Evolutionary conservation across 2,329 filamentous ascomycete species (phyloP), one percentile per base, ranked within the genome.

Genomic region (Verticillium longisporum): DNA sequence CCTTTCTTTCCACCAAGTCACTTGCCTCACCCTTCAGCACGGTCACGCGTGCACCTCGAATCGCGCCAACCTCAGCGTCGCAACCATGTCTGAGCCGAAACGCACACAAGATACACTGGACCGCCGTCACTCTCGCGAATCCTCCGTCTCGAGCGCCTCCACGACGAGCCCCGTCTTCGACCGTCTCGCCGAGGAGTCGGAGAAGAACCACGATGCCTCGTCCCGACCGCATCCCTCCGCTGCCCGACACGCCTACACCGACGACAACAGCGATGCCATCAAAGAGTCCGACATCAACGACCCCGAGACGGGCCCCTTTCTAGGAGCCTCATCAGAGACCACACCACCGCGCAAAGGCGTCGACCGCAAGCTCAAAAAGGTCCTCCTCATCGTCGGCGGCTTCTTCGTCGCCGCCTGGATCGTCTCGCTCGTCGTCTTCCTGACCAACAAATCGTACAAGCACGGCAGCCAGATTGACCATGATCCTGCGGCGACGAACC

Each of bases 131-230:
- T 85, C 84, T 60, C 75, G 75, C 68, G 83, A 82, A 61, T 65
- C 63, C 64, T 91, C 90, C 3, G 73, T 84, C 55, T 91, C 89
- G n/a, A 89, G 88, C 50, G 87, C 87, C n/a, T 95, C 91, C 37
- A 94, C 91, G 11, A 92, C 89, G 4, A 94, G 91, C 68, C 80
- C 95, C 14, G 85, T 95, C 60, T 90, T 95, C 71, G 90, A 95
- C 66, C 86, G 88, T 64, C 82, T 94, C 66, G 83, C 85, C 68
- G 87, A 90, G 70, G 71, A 79, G 72, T 69, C 66, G 61, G 73
- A 77, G 61, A 75, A 75, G 67, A 66, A 70, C 18, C 59, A 62
- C 3, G 61, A 61, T 33, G 60, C 65, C 26, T 62, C 64, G 66
- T 61, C 67, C 66, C 68, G 60, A 55, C 61, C 61, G 54, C 55